phyloP scores from a whole-genome alignment of 345 rosid genomes.

The Passiflora organensis region DNA sequence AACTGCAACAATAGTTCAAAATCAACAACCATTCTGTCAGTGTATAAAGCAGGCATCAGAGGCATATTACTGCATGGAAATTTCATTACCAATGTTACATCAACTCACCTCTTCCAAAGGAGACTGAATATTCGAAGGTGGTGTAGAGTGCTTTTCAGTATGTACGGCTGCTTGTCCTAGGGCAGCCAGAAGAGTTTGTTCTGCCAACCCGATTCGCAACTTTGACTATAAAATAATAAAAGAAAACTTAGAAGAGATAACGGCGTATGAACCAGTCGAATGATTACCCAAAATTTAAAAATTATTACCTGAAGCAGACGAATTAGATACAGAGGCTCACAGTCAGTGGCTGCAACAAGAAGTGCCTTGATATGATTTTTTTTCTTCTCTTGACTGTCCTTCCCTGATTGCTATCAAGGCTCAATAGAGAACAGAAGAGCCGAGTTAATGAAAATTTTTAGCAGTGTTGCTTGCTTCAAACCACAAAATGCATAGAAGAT shows the following conservation, averaged over 20 bases:
- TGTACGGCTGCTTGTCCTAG: conserved; percentile 88
- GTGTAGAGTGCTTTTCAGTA: conserved; percentile 62
- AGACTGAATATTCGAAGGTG: conserved; percentile 56
- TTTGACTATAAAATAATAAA: conserved; percentile 46
- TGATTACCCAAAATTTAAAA: not conserved
- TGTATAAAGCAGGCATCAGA: too few relatives aligned
- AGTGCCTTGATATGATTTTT: conserved; percentile 84
- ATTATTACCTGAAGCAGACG: conserved; percentile 84
- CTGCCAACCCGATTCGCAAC: conserved; percentile 75
- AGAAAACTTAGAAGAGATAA: conserved; percentile 3
- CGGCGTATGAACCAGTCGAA: not conserved
- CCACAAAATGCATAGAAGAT: not conserved
- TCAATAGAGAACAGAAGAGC: conserved; percentile 8
- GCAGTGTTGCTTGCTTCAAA: not conserved
- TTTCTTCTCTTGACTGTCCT: conserved; percentile 93
- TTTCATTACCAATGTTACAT: not conserved
- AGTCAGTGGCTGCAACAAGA: conserved; percentile 93
- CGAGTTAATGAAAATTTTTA: conserved; percentile 2
- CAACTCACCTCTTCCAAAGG: conserved; percentile 79
- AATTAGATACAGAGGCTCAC: conserved; percentile 86
- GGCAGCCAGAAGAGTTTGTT: conserved; percentile 85
- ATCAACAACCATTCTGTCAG: too few relatives aligned
- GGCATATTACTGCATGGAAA: too few relatives aligned
- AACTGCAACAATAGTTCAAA: too few relatives aligned
- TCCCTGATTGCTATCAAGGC: conserved; percentile 70